phyloP scores from a whole-genome alignment of 805 yeast genomes.

The Kuraishia ogatae region DNA sequence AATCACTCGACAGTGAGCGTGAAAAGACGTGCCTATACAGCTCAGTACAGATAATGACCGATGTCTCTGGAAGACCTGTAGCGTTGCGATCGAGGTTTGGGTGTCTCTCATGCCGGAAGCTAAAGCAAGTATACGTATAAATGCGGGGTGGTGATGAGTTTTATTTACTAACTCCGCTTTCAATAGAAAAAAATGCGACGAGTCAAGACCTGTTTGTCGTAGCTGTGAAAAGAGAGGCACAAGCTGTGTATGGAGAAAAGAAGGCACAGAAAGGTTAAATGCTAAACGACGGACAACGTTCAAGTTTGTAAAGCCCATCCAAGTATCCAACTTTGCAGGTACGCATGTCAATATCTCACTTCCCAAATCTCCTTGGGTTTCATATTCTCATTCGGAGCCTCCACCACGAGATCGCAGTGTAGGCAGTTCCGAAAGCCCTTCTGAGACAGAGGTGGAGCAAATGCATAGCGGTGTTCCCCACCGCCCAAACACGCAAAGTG shows the following conservation, averaged over 20 bases:
- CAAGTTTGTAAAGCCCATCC: background rate
- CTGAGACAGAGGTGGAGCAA: background rate
- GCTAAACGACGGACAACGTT: background rate
- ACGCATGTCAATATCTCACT: background rate
- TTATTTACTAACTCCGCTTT: background rate
- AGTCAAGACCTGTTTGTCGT: slow-evolving; percentile 44
- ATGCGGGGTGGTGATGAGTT: background rate
- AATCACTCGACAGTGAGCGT: too few relatives aligned
- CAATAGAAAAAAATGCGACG: slow-evolving; percentile 48
- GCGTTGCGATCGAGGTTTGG: background rate
- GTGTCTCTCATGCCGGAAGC: background rate
- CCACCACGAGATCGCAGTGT: background rate
- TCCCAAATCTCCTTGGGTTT: background rate
- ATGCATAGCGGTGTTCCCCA: background rate
- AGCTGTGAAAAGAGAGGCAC: slow-evolving; percentile 49
- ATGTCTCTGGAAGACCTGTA: background rate
- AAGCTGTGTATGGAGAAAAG: slow-evolving; percentile 39
- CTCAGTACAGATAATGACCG: background rate
- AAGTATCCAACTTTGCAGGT: background rate
- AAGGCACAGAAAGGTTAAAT: background rate
- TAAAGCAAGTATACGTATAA: background rate
- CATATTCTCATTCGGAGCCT: background rate
- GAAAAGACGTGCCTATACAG: too few relatives aligned
- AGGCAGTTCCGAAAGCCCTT: background rate
- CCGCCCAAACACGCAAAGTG: background rate